A percentile compares a stretch with the other conserved stretches of the same genome.
These are phyloP conservation scores for Leersia perrieri DNA, from an alignment of 176 grass and related monocot genomes.

Conservation along the genomic window DNA sequence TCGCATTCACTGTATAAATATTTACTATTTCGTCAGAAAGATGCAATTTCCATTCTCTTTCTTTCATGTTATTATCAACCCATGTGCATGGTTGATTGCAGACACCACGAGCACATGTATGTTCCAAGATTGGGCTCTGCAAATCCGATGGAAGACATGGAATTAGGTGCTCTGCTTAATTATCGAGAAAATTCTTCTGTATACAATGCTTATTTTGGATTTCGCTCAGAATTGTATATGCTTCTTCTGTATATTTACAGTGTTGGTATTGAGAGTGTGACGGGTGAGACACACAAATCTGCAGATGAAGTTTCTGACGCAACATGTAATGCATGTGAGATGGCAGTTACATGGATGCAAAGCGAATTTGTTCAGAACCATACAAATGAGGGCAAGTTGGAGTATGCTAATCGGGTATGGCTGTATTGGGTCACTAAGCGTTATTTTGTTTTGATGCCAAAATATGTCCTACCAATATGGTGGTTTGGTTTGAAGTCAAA, in stretches of 20 bases:
- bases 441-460: too few relatives aligned
- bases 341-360: constrained; percentile 81
- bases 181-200: neutral
- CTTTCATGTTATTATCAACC: neutral
- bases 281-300: constrained; percentile 17
- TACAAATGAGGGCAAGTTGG: constrained; percentile 55
- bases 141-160: constrained; percentile 48
- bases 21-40: neutral
- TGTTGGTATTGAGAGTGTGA: constrained; percentile 48
- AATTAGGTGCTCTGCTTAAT: constrained; percentile 43
- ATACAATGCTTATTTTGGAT: neutral
- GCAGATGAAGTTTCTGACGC: constrained; percentile 37
- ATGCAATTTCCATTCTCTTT: neutral
- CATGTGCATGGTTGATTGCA: constrained; percentile 34
- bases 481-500: too few relatives aligned
- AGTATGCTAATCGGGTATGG: constrained; percentile 63
- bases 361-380: constrained; percentile 63
- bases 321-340: constrained; percentile 70
- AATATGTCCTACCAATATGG: too few relatives aligned
- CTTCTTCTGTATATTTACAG: constrained; percentile 31
- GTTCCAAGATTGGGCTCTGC: constrained; percentile 71
- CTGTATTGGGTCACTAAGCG: neutral
- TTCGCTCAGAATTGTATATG: neutral
- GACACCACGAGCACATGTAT: constrained; percentile 60
- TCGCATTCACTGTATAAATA: neutral